A percentile compares a stretch with the other conserved stretches of the same genome.
These are phyloP conservation scores for Heliocybe sulcata DNA, from an alignment of 1,284 basidiomycete genomes.

Conservation along the genomic window DNA sequence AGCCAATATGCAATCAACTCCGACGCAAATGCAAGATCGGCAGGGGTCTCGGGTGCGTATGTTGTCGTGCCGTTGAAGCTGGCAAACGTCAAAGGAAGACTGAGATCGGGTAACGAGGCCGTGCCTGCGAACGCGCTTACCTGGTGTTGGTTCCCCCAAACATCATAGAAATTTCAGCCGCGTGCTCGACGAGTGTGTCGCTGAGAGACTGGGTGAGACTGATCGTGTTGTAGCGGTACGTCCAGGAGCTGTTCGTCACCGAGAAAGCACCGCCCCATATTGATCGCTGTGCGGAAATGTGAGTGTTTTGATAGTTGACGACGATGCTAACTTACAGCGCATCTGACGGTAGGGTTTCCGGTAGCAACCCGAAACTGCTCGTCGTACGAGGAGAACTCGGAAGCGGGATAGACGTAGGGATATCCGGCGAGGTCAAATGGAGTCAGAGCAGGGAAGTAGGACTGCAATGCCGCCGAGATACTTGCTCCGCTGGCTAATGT, in stretches of 20 bases:
- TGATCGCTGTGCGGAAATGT: constrained; percentile 26
- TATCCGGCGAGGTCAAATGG: constrained; percentile 29
- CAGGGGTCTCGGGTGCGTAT: constrained; percentile 30
- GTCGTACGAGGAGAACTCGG: constrained; percentile 30
- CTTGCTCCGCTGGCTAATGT: constrained; percentile 33
- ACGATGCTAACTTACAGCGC: constrained; percentile 31
- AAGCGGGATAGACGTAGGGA: constrained; percentile 29
- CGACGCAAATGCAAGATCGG: constrained; percentile 38
- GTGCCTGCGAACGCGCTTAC: constrained; percentile 19
- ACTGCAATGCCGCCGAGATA: constrained; percentile 26
- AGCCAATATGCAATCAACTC: constrained; percentile 57
- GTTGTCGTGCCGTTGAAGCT: constrained; percentile 40
- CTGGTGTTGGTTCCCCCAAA: constrained; percentile 52
- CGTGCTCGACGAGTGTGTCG: constrained; percentile 31
- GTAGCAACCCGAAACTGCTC: constrained; percentile 36
- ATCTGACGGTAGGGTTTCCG: constrained; percentile 41
- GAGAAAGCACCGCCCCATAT: constrained; percentile 37
- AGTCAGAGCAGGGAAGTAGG: constrained; percentile 37
- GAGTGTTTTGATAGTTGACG: not conserved
- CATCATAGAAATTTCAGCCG: constrained; percentile 62
- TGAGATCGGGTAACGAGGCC: not conserved
- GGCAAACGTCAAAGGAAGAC: not conserved
- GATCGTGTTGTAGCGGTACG: constrained; percentile 52
- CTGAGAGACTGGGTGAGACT: constrained; percentile 30
- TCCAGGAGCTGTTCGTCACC: constrained; percentile 28